A percentile compares a stretch with the other conserved stretches of the same genome.
These are phyloP conservation scores for Rhodotorula paludigena DNA, from an alignment of 768 basidiomycete genomes.

Conservation along the genomic window DNA sequence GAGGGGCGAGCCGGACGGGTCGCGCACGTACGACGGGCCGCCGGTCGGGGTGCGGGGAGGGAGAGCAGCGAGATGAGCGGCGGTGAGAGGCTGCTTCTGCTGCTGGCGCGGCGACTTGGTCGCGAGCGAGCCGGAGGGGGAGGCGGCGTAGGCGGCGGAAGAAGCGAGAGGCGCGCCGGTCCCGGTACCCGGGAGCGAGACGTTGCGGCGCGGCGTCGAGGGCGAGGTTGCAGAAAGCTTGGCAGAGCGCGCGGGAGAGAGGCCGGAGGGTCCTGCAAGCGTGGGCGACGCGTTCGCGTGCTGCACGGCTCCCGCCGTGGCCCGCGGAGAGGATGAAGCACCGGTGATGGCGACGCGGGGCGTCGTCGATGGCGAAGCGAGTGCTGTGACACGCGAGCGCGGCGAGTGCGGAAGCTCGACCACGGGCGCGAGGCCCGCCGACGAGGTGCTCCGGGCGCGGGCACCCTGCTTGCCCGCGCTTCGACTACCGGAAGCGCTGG, in stretches of 20 bases:
- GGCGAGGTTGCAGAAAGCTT: background rate
- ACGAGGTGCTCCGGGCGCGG: no score
- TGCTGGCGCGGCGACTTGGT: background rate
- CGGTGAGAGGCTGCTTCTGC: no score
- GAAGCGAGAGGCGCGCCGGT: background rate
- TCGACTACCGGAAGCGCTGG: no score
- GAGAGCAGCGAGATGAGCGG: background rate
- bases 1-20: conserved; percentile 19
- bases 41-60: background rate
- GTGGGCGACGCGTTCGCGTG: no score
- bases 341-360: background rate
- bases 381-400: background rate
- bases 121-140: background rate
- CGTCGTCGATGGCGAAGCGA: background rate
- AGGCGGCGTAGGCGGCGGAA: background rate
- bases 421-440: no score
- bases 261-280: background rate
- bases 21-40: conserved; percentile 3
- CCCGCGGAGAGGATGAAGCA: background rate
- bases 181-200: background rate
- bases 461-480: no score
- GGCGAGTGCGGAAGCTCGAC: no score
- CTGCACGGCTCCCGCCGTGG: background rate
- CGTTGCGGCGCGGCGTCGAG: background rate
- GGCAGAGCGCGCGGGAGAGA: background rate